Base-by-base conservation (phyloP, 768 basidiomycete genomes). In the Solioccasus polychromus region DNA sequence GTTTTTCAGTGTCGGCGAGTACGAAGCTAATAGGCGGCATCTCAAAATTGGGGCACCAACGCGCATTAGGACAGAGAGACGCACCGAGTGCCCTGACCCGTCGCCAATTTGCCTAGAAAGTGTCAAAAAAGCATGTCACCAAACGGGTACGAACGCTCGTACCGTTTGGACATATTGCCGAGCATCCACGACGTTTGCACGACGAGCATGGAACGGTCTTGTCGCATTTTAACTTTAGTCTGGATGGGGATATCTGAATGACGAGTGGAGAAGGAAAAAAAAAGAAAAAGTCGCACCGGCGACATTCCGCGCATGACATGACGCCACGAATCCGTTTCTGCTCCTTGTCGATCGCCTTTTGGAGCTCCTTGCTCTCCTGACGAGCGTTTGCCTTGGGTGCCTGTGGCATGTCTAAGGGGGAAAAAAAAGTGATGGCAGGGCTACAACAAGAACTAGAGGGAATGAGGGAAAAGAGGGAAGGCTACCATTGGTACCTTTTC, bases 41-140 rank as follows among this genome's bases (percentile, higher is more conserved):
- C 24, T 48, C 8, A 39, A 45, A 22, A 24, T n/a, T n/a, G 14
- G 8, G 39, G 9, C 19, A 24, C 5, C 22, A 7, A n/a, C 8
- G n/a, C 17, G 19, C 26, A 8, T 14, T 12, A 31, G 4, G 30
- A 4, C 30, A 31, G 5, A 4, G 8, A 31, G 11, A 47, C 76
- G 46, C 55, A 84, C 85, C 85, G 74, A 31, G 86, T 88, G 17
- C 86, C 86, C 58, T 88, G 83, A 5, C 86, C 86, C 1, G 86
- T 88, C 12, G 83, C 78, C 30, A 88, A 72, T 58, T 82, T 84
- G 24, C 84, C 72, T 68, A 36, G 24, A 23, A n/a, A n/a, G n/a
- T n/a, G n/a, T n/a, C n/a, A n/a, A n/a, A 28, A 31, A 31, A 11
- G 15, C 30, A 15, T 31, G 30, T 7, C n/a, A n/a, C n/a, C n/a